Percentiles rank a stretch among this genome's conserved stretches.
These are phyloP conservation scores for Skeletonema grethae DNA, from an alignment of 108 stramenopile genomes.

Conservation along the genomic window DNA sequence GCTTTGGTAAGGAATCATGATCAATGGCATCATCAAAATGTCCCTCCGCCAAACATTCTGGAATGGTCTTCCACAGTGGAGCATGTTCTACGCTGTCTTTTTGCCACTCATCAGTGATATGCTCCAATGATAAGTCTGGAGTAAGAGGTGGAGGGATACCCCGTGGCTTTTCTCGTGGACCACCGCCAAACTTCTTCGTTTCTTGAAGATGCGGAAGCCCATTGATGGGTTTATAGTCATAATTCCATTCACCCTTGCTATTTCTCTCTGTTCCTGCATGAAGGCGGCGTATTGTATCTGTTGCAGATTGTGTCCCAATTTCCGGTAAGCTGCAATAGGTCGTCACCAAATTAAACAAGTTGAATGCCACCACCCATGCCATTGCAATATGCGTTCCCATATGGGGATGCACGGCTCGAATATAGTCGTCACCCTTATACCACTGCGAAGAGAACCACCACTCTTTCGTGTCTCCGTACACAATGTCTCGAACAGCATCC, in stretches of 20 bases:
- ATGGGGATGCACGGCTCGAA: slow-evolving; percentile 77
- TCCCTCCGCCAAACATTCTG: slow-evolving; percentile 29
- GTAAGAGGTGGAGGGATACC: slow-evolving; percentile 74
- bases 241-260: slow-evolving; percentile 25
- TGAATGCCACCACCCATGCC: slow-evolving; percentile 67
- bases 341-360: slow-evolving; percentile 68
- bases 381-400: slow-evolving; percentile 78
- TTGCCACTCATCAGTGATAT: slow-evolving; percentile 63
- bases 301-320: background rate
- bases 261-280: slow-evolving; percentile 30
- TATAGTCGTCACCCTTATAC: slow-evolving; percentile 42
- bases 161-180: slow-evolving; percentile 57
- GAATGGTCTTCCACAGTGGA: slow-evolving; percentile 26
- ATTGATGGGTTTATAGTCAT: slow-evolving; percentile 19
- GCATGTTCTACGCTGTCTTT: slow-evolving; percentile 13
- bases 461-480: slow-evolving; percentile 73
- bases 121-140: slow-evolving; percentile 55
- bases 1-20: slow-evolving; percentile 19
- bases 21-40: slow-evolving; percentile 7
- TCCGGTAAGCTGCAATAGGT: slow-evolving; percentile 61
- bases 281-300: slow-evolving; percentile 4
- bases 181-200: slow-evolving; percentile 26
- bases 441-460: slow-evolving; percentile 66
- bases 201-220: slow-evolving; percentile 30
- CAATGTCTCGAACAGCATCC: slow-evolving; percentile 69